These are phyloP conservation scores for Rhizoctonia solani DNA, from an alignment of 1,284 basidiomycete species.

Conservation along the genomic window DNA sequence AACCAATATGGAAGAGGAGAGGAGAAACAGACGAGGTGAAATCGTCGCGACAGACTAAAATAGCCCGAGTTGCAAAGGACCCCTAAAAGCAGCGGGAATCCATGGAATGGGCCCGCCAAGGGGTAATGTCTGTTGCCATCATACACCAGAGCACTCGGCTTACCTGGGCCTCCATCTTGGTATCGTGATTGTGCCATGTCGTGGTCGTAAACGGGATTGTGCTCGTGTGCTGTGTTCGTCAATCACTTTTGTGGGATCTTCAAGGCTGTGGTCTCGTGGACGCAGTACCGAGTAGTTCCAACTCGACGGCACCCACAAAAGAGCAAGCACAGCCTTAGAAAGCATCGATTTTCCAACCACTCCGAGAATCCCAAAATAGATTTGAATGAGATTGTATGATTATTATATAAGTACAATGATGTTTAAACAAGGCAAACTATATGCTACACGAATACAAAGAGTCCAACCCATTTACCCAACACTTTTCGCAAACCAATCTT, in stretches of 20 bases:
- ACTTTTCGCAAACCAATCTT: slow-evolving; percentile 79
- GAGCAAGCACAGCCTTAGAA: slow-evolving; percentile 11
- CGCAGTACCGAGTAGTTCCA: slow-evolving; percentile 5
- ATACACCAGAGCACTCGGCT: background rate
- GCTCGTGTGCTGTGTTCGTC: slow-evolving; percentile 16
- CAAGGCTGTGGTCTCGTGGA: background rate
- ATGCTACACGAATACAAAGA: slow-evolving; percentile 22
- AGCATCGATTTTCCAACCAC: background rate
- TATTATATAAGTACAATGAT: slow-evolving; percentile 15
- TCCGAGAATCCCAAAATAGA: background rate
- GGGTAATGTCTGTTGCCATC: background rate
- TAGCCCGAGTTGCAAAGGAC: background rate
- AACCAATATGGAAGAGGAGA: background rate
- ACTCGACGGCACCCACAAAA: slow-evolving; percentile 12
- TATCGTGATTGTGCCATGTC: slow-evolving; percentile 29
- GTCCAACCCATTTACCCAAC: slow-evolving; percentile 49
- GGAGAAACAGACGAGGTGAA: background rate
- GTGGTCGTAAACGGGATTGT: slow-evolving; percentile 2
- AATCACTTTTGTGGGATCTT: background rate
- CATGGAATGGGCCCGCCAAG: slow-evolving; percentile 5
- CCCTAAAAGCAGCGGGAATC: slow-evolving; percentile 15
- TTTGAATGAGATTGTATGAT: background rate
- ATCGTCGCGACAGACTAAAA: slow-evolving; percentile 18
- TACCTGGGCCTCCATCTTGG: slow-evolving; percentile 19
- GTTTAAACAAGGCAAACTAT: background rate